phyloP scores from a whole-genome alignment of 2,329 filamentous ascomycete genomes.

The Pseudocercospora musae region DNA sequence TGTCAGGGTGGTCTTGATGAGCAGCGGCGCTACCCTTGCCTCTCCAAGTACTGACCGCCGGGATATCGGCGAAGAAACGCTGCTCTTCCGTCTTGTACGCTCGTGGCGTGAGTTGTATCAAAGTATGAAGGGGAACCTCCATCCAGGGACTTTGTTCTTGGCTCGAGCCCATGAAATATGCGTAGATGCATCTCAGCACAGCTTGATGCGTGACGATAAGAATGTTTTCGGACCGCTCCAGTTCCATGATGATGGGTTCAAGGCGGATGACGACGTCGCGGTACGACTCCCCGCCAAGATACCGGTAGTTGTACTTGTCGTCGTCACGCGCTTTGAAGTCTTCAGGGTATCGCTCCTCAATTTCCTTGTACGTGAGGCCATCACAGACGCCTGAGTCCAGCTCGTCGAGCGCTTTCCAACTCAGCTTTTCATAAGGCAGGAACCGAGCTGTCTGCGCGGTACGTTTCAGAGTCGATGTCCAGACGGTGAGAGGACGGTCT shows the following conservation, averaged over 20 bases:
- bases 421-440: slow-evolving; percentile 88
- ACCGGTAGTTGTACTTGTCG: slow-evolving; percentile 99
- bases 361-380: slow-evolving; percentile 92
- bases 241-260: slow-evolving; percentile 98
- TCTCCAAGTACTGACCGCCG: slow-evolving; percentile 93
- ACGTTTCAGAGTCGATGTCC: slow-evolving; percentile 73
- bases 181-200: slow-evolving; percentile 93
- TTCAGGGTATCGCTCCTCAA: slow-evolving; percentile 84
- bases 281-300: slow-evolving; percentile 92
- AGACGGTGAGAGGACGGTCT: slow-evolving; percentile 68
- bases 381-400: slow-evolving; percentile 96
- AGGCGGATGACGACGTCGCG: slow-evolving; percentile 96
- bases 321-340: slow-evolving; percentile 95
- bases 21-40: slow-evolving; percentile 90
- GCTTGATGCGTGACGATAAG: slow-evolving; percentile 98
- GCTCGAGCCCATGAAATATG: slow-evolving; percentile 97
- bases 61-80: slow-evolving; percentile 83
- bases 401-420: slow-evolving; percentile 98
- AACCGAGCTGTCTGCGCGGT: slow-evolving; percentile 90
- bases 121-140: slow-evolving; percentile 92
- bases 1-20: slow-evolving; percentile 56
- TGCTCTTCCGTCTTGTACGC: slow-evolving; percentile 93
- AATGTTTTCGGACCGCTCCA: slow-evolving; percentile 93
- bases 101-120: slow-evolving; percentile 93
- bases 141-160: slow-evolving; percentile 96